phyloP scores from a whole-genome alignment of 1,284 basidiomycete species.

The Microbotryomycetes sp. region DNA sequence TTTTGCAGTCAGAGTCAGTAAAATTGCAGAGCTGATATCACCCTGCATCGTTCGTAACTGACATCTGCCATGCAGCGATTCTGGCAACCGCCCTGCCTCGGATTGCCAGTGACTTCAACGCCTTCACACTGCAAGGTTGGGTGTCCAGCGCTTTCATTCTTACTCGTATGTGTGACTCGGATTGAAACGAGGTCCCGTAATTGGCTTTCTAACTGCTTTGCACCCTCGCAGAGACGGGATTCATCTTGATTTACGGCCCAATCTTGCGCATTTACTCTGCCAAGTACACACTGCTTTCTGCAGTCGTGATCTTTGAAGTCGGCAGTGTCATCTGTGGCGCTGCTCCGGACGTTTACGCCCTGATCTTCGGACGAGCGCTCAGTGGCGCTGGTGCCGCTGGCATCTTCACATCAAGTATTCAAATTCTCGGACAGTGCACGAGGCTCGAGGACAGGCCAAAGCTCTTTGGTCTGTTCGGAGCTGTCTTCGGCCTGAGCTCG shows the following conservation, averaged over 20 bases:
- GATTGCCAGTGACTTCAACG: conserved; percentile 46
- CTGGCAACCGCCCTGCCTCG: conserved; percentile 36
- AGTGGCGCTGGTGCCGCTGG: conserved; percentile 49
- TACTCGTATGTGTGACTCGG: conserved; percentile 23
- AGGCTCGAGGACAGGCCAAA: conserved; percentile 44
- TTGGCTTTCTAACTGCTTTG: conserved; percentile 9
- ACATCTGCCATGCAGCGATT: neutral
- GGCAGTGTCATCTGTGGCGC: conserved; percentile 49
- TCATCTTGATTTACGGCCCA: conserved; percentile 44
- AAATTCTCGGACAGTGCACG: conserved; percentile 44
- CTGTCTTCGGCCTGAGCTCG: conserved; percentile 42
- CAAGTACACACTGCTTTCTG: conserved; percentile 39
- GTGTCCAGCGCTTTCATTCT: conserved; percentile 46
- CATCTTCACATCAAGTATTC: conserved; percentile 46
- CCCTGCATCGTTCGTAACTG: neutral
- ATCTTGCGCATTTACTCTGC: conserved; percentile 40
- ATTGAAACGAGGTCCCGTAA: too few relatives aligned
- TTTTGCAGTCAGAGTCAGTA: neutral
- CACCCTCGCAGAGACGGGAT: conserved; percentile 37
- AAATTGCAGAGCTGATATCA: neutral
- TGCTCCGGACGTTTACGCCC: conserved; percentile 43
- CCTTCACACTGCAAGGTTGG: conserved; percentile 45
- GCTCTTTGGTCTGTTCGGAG: conserved; percentile 41
- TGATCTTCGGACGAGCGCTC: conserved; percentile 50
- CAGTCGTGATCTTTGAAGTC: conserved; percentile 48